Conservation (phyloP, 2,329 filamentous ascomycete species). For the Colletotrichum sojae region DNA sequence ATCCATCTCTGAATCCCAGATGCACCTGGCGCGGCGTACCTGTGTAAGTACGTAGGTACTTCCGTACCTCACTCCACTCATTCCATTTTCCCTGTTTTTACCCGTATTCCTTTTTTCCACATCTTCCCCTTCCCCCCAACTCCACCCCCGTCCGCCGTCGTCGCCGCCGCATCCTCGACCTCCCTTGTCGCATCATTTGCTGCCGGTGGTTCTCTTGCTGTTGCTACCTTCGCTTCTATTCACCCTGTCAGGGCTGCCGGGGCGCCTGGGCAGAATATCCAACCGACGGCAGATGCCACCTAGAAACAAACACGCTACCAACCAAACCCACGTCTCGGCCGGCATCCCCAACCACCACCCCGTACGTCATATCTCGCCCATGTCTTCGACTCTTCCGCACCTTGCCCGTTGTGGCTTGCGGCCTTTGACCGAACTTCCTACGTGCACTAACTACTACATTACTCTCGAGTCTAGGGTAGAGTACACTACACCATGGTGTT, state of each 20-base stretch:
- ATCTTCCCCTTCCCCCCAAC: conserved; percentile 13
- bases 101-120: neutral
- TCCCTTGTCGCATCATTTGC: neutral
- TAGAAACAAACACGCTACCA: neutral
- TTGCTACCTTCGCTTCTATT: neutral
- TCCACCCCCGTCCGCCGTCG: conserved; percentile 3
- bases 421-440: conserved; percentile 36
- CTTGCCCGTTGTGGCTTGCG: conserved; percentile 30
- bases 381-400: conserved; percentile 11
- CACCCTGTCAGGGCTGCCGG: conserved; percentile 9
- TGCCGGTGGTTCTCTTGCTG: neutral
- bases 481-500: neutral
- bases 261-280: conserved; percentile 32
- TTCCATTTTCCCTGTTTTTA: conserved; percentile 17
- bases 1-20: conserved; percentile 27
- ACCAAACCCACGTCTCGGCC: neutral
- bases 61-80: neutral
- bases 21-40: neutral
- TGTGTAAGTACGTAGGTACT: too few relatives aligned
- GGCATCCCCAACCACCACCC: conserved; percentile 14
- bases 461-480: neutral
- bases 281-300: conserved; percentile 6
- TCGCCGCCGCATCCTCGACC: neutral
- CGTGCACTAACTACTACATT: neutral
- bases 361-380: conserved; percentile 37